Base-by-base conservation (phyloP, 352 stramenopile species). In the Pythium rishiriense region DNA sequence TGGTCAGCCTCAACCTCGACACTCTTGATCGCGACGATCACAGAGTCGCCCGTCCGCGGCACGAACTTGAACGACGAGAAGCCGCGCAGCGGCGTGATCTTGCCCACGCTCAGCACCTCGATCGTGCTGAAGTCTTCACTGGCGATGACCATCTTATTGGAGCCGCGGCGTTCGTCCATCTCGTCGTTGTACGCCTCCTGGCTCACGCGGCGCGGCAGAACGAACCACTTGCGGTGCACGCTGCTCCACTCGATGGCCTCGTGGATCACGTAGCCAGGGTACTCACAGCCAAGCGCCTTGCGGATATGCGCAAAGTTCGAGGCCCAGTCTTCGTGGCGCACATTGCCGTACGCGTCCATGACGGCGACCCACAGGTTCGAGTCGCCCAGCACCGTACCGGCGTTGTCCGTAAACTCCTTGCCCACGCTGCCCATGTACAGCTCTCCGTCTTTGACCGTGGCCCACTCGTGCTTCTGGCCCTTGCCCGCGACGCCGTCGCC, bases 381-480 rank as follows among this genome's bases (percentile, higher is more conserved):
- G 48, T 96, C 96, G 62, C 97, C 95, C 17, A 97, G 81, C 66
- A 99, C 85, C 26, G 83, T 85, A 53, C 96, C 97, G 70, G 97
- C 84, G 53, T 86, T 85, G 64, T 94, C 84, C 0, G 91, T 98
- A 69, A 93, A 98, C 73, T 98, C 93, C 75, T 98, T 98, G 60
- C 94, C 94, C 17, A 98, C 93, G 58, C 85, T 98, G 45, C 98
- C 98, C 75, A 99, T 96, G 62, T 96, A 97, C n/a, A 99, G 79
- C 73, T 98, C 90, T 35, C 85, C 94, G 76, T 99, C 94, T 76
- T 99, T 99, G 59, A 99, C 94, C 0, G 97, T 99, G 4, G 96
- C 93, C 98, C 98, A 99, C 80, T 99, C 98, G 77, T 96, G 97
- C 74, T 99, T 99, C 87, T 99, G 98, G 17, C 97, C 97, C 80